Percentiles rank a stretch among this genome's conserved stretches.
These are phyloP conservation scores for Debaryomyces udenii DNA, from an alignment of 1,139 yeast species.

Conservation along the genomic window DNA sequence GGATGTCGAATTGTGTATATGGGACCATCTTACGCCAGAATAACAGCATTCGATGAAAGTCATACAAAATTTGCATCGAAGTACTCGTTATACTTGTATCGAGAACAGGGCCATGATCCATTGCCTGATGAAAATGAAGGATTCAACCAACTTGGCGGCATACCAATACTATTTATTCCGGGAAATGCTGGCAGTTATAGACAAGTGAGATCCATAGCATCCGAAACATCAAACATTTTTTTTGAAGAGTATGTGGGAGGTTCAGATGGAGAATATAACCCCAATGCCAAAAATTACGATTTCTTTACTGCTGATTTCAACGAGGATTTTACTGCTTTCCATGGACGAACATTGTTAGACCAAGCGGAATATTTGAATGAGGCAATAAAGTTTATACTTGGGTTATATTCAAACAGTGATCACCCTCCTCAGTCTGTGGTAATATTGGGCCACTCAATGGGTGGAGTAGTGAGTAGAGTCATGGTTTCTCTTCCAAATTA, in stretches of 20 bases:
- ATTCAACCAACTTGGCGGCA: slow-evolving; percentile 56
- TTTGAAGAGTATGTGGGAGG: slow-evolving; percentile 33
- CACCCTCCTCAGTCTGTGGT: slow-evolving; percentile 71
- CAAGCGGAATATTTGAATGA: slow-evolving; percentile 94
- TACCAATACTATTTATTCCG: slow-evolving; percentile 90
- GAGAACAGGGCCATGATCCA: slow-evolving; percentile 74
- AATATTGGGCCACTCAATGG: slow-evolving; percentile 93
- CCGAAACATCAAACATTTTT: slow-evolving; percentile 62
- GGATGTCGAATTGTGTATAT: slow-evolving; percentile 64
- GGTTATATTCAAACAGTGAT: slow-evolving; percentile 50
- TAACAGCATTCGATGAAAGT: slow-evolving; percentile 68
- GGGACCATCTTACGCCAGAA: slow-evolving; percentile 78
- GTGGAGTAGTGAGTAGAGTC: slow-evolving; percentile 87
- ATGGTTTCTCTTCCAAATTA: slow-evolving; percentile 82
- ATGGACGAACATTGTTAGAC: slow-evolving; percentile 89
- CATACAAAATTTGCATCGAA: slow-evolving; percentile 78
- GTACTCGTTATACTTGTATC: slow-evolving; percentile 77
- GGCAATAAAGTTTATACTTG: slow-evolving; percentile 75
- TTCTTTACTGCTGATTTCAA: slow-evolving; percentile 91
- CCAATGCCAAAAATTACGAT: slow-evolving; percentile 55
- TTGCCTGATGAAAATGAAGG: slow-evolving; percentile 46
- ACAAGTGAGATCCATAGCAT: slow-evolving; percentile 91
- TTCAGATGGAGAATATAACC: slow-evolving; percentile 23
- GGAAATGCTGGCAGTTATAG: slow-evolving; percentile 96
- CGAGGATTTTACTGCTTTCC: slow-evolving; percentile 96